A percentile compares a stretch with the other conserved stretches of the same genome.
phyloP scores from a whole-genome alignment of 2,329 filamentous ascomycete genomes.

The Huntiella bhutanensis region DNA sequence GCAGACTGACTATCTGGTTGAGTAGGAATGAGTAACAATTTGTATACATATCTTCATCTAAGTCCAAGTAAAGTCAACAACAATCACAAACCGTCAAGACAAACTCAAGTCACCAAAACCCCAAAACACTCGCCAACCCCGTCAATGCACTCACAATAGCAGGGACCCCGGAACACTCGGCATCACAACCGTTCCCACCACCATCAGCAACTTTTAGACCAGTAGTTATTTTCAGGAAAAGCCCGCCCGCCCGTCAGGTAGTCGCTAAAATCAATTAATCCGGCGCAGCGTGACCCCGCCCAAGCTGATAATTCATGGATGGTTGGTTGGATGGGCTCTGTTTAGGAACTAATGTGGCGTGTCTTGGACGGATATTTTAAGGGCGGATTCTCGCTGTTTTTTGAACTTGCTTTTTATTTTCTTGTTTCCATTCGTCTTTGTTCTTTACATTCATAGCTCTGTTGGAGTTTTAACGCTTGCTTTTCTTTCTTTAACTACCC shows the following conservation, averaged over 20 bases:
- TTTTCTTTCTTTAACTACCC: not conserved
- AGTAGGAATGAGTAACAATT: too few species aligned
- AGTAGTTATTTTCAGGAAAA: not conserved
- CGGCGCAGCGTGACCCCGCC: too few species aligned
- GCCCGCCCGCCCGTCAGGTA: not conserved
- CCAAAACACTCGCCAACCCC: too few species aligned
- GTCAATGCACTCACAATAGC: too few species aligned
- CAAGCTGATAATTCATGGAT: too few species aligned
- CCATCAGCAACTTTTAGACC: not conserved
- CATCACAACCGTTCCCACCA: too few species aligned
- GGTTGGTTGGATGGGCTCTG: not conserved
- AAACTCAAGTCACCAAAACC: too few species aligned
- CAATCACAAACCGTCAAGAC: too few species aligned
- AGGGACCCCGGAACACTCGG: too few species aligned
- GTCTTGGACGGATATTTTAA: not conserved
- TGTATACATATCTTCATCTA: too few species aligned
- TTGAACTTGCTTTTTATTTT: not conserved
- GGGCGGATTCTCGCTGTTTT: not conserved
- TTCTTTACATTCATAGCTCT: not conserved
- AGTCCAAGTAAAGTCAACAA: too few species aligned
- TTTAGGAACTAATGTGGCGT: not conserved
- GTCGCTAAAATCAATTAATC: not conserved
- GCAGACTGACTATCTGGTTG: too few species aligned
- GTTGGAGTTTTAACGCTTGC: not conserved
- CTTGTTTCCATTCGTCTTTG: conserved; percentile 2